These are phyloP conservation scores for Raffaelea ambrosiae DNA, from an alignment of 2,329 filamentous ascomycete species.

Conservation along the genomic window DNA sequence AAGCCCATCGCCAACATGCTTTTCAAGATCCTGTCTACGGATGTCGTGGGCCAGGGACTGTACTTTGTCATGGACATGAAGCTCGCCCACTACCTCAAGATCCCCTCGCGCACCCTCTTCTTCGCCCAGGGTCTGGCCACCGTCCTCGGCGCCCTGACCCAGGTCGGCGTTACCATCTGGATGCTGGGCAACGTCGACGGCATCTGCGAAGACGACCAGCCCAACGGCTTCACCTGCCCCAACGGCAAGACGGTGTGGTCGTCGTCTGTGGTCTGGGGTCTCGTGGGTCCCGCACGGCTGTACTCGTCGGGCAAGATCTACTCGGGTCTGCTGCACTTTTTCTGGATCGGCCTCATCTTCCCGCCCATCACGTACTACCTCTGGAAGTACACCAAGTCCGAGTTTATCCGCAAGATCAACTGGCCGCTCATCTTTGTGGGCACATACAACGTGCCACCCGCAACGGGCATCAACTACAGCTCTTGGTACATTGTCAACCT, in stretches of 20 bases:
- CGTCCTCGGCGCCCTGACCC: constrained; percentile 35
- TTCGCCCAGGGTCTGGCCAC: constrained; percentile 38
- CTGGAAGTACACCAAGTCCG: constrained; percentile 25
- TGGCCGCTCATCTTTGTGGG: constrained; percentile 27
- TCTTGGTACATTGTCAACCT: constrained; percentile 34
- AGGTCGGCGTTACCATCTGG: constrained; percentile 26
- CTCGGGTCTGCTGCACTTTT: constrained; percentile 37
- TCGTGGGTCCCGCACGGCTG: constrained; percentile 39
- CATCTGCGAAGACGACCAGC: constrained; percentile 30
- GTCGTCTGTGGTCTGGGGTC: constrained; percentile 40
- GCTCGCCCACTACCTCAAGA: constrained; percentile 41
- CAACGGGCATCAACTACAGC: constrained; percentile 25
- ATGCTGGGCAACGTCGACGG: constrained; percentile 27
- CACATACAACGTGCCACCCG: constrained; percentile 28
- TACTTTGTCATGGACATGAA: constrained; percentile 42
- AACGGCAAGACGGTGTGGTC: constrained; percentile 39
- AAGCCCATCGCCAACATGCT: constrained; percentile 37
- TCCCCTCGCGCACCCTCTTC: constrained; percentile 37
- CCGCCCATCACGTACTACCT: constrained; percentile 32
- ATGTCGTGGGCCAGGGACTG: constrained; percentile 32
- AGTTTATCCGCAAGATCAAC: constrained; percentile 25
- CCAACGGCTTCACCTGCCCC: constrained; percentile 39
- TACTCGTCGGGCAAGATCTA: constrained; percentile 39
- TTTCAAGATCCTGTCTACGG: constrained; percentile 32
- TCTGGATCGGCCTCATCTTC: constrained; percentile 36